A percentile compares a stretch with the other conserved stretches of the same genome.
Conservation (phyloP, 78 protist genomes). For the Planoprotostelium fungivorum region DNA sequence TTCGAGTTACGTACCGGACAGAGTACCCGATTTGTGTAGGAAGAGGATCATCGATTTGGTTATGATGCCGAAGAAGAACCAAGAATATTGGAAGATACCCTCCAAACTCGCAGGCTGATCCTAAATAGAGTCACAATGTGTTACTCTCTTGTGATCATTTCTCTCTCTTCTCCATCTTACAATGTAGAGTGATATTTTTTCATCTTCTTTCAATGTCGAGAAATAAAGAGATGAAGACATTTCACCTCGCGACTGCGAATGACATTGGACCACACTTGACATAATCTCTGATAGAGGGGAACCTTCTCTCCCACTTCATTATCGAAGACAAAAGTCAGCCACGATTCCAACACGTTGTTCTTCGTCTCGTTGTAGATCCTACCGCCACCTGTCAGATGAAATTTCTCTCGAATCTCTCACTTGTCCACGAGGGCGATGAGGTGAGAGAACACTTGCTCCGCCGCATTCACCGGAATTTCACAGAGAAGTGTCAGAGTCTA, state of each 20-base stretch:
- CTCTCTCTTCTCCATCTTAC: too few relatives aligned
- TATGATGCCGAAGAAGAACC: constrained; percentile 48
- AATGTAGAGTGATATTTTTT: too few relatives aligned
- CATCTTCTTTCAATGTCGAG: too few relatives aligned
- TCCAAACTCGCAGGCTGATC: too few relatives aligned
- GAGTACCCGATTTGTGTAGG: background rate
- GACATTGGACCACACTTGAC: constrained; percentile 1
- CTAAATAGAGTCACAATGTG: too few relatives aligned
- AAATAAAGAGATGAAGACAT: background rate
- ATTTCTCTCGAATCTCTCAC: too few relatives aligned
- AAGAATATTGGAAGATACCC: constrained; percentile 46
- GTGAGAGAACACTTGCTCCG: background rate
- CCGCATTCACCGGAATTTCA: background rate
- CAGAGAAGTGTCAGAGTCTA: background rate
- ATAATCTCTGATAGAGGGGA: background rate
- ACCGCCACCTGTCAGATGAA: too few relatives aligned
- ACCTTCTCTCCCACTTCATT: too few relatives aligned
- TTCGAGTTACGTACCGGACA: background rate
- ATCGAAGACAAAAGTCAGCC: background rate
- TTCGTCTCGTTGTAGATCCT: background rate
- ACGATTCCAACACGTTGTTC: background rate
- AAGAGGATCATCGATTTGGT: constrained; percentile 37
- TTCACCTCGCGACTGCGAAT: background rate
- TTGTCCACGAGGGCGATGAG: background rate
- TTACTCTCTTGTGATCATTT: too few relatives aligned